Evolutionary conservation across 441 rosid genomes (phyloP), one percentile per base, ranked within the genome.

Genomic region (Eutrema salsugineum): DNA sequence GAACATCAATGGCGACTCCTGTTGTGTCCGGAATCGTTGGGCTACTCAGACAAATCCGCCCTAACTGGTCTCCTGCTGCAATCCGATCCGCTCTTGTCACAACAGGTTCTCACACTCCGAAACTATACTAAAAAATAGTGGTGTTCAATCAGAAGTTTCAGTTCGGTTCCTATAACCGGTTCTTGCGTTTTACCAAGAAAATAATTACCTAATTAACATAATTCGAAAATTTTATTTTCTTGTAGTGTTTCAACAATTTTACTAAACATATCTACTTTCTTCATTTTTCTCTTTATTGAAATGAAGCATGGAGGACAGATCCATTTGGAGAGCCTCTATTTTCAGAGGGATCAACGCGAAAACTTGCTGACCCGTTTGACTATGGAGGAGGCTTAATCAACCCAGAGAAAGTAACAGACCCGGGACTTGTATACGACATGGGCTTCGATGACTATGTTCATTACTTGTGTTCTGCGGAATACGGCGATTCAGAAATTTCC

Each of bases 381-480:
- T 87, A 81, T 49, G 95, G 95, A 64, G 82, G 92, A 20, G 92
- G 95, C 38, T 77, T 87, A 14, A 77, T 82, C 15, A 75, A 83
- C 28, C 95, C 90, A 1, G 83, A 77, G 55, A 79, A 74, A 49
- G 88, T 74, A 63, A 77, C 82, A 32, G 63, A 75, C 65, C 95
- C 95, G 1, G 92, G 91, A 20, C 89, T 89, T 40, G 28, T 87
- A 72, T 89, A 86, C 27, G 91, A 89, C 48, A 64, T 76, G 11
- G 71, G 63, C 1, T 76, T 84, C 0, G 66, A 51, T 20, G 92
- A 91, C 71, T 91, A 88, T 66, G 59, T 73, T 53, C 54, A 72
- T 16, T 90, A 88, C 75, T 86, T 90, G 16, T 91, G 96, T 68
- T 83, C 93, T 6, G 80, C 84, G 3, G 83, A 84, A 11, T 88